phyloP scores from a whole-genome alignment of 805 yeast species.

The Lipomyces spencermartinsiae region DNA sequence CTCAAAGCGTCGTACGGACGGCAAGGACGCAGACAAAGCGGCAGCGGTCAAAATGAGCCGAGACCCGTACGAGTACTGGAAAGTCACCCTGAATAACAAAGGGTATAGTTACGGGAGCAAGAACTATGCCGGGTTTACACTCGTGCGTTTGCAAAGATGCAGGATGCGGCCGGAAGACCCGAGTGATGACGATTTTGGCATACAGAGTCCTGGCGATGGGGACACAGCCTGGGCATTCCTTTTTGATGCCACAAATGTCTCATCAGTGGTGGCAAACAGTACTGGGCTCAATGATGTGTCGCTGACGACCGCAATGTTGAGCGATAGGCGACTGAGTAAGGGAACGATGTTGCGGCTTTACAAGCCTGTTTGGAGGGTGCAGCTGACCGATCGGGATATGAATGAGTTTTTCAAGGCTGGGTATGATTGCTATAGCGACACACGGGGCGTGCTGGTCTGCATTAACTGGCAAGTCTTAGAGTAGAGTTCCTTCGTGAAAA shows the following conservation, averaged over 20 bases:
- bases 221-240: slow-evolving; percentile 23
- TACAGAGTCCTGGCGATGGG: neutral
- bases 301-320: slow-evolving; percentile 15
- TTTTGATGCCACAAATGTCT: slow-evolving; percentile 14
- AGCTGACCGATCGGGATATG: slow-evolving; percentile 5
- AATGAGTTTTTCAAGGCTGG: slow-evolving; percentile 14
- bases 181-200: neutral
- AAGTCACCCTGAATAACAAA: slow-evolving; percentile 13
- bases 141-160: slow-evolving; percentile 14
- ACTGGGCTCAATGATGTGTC: slow-evolving; percentile 3
- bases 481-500: neutral
- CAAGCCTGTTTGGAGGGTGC: slow-evolving; percentile 27
- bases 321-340: slow-evolving; percentile 12
- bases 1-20: neutral
- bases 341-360: slow-evolving; percentile 18
- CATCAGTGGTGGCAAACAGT: neutral
- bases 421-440: neutral
- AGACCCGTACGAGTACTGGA: slow-evolving; percentile 14
- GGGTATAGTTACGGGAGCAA: slow-evolving; percentile 22
- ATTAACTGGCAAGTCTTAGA: slow-evolving; percentile 22
- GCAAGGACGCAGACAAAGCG: neutral
- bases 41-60: neutral
- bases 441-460: slow-evolving; percentile 18
- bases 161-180: neutral
- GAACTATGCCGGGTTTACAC: slow-evolving; percentile 31